A percentile compares a stretch with the other conserved stretches of the same genome.
Evolutionary conservation across 768 basidiomycete species (phyloP).

Genomic region (Psilocybe sp.): DNA sequence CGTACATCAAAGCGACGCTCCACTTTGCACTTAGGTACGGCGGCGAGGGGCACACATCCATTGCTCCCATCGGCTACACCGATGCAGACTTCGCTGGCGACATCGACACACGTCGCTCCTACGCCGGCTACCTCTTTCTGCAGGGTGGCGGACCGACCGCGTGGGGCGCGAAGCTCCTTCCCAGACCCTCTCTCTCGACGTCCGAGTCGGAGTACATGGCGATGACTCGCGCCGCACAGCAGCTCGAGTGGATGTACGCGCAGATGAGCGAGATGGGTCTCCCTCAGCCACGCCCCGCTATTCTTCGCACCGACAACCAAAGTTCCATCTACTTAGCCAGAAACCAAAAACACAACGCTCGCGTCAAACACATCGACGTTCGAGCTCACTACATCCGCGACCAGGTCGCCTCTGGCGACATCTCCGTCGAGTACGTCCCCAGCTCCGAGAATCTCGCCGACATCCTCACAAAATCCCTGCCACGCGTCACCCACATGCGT

Average conservation of each 20-base stretch:
- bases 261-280: slow-evolving; percentile 23
- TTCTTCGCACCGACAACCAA: slow-evolving; percentile 18
- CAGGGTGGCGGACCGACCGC: slow-evolving; percentile 22
- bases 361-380: slow-evolving; percentile 9
- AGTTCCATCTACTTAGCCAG: background rate
- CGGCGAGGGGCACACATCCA: background rate
- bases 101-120: slow-evolving; percentile 18
- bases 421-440: background rate
- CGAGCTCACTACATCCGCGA: background rate
- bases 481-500: background rate
- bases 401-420: background rate
- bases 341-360: slow-evolving; percentile 1
- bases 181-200: background rate
- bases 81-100: slow-evolving; percentile 27
- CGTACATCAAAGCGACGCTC: no score
- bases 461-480: slow-evolving; percentile 1
- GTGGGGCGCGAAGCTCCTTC: slow-evolving; percentile 30
- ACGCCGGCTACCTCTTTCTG: slow-evolving; percentile 26
- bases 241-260: slow-evolving; percentile 16
- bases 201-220: no score
- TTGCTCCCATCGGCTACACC: slow-evolving; percentile 9
- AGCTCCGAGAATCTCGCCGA: slow-evolving; percentile 4
- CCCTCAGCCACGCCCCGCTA: no score
- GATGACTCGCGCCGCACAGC: no score
- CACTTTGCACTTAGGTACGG: no score